Base-by-base conservation (phyloP, 73 alveolate genomes). In the Stentor coeruleus region DNA sequence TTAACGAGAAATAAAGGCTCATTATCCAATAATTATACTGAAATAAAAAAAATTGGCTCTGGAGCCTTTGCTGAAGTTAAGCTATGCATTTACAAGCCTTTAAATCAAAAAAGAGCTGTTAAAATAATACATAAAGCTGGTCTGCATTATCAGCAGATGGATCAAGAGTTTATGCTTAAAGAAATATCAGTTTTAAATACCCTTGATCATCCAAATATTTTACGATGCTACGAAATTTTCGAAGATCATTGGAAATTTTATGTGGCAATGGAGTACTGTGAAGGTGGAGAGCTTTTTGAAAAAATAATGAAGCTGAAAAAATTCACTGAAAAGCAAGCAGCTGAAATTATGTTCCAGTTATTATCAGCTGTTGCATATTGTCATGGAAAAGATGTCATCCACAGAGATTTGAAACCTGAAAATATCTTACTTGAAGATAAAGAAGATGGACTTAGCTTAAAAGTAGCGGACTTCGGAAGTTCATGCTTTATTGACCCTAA, bases 391-490 rank as follows among this genome's bases (percentile, higher is more conserved):
- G 57, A 87, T 74, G 90, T 94, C 33, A 90, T 94, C 74, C 98
- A 94, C 81, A 42, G 95, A 77, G 95, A 89, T 59, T 38, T 89
- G 3, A 89, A 89, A 82, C 95, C 95, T 74, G 95, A 89, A 73
- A 89, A 89, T 59, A 81, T 89, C 42, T 88, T 89, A 42, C 74
- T 89, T 2, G 92, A 89, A 74, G 42, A 85, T 3, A 88, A 88
- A 58, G 85, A 88, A 55, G 92, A 85, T 72, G 72, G 30, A 57
- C 59, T 35, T 35, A 42, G 81, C 11, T 41, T 89, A 14, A 95
- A 95, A 89, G 77, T 95, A 85, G 93, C 93, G 30, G 99, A 95
- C 84, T 95, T 95, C 83, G 98, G 99, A 11, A 82, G 94, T 30
- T 90, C 98, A 0, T 87, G 77, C 55, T 35, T 39, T 31, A 88